These are phyloP conservation scores for Leptographium wingfieldii DNA, from an alignment of 2,329 filamentous ascomycete genomes.

Conservation along the genomic window DNA sequence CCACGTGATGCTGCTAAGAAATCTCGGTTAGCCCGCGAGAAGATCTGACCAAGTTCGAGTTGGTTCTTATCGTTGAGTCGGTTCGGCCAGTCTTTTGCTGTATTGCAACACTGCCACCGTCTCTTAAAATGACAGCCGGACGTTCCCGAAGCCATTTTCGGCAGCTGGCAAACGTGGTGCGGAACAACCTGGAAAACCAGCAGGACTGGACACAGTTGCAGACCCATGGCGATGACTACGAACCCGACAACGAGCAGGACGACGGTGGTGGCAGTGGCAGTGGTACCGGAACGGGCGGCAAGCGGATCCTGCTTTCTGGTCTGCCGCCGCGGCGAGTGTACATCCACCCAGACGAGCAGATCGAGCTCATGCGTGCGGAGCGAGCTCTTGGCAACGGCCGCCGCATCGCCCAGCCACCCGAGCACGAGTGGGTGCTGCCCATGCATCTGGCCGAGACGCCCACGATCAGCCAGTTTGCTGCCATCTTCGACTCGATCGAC, in stretches of 20 bases:
- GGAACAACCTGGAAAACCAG: constrained; percentile 61
- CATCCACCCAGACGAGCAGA: constrained; percentile 72
- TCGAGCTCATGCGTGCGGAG: constrained; percentile 53
- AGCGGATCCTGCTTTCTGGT: constrained; percentile 55
- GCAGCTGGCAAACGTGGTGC: constrained; percentile 44
- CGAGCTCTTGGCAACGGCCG: constrained; percentile 32
- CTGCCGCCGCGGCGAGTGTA: constrained; percentile 63
- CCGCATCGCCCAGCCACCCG: constrained; percentile 34
- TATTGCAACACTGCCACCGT: neutral
- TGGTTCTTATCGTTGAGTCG: neutral
- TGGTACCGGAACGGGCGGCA: too few relatives aligned
- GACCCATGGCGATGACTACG: constrained; percentile 28
- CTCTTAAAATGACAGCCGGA: neutral
- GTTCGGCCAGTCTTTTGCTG: neutral
- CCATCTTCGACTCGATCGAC: constrained; percentile 53
- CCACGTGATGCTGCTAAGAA: too few relatives aligned
- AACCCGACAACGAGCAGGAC: neutral
- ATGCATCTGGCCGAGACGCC: constrained; percentile 62
- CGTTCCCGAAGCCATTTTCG: constrained; percentile 9
- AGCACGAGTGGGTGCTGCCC: constrained; percentile 67
- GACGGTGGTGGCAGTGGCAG: too few relatives aligned
- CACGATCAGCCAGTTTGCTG: constrained; percentile 52
- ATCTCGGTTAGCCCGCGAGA: too few relatives aligned
- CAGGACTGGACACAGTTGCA: constrained; percentile 59
- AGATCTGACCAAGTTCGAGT: too few relatives aligned